Base-by-base conservation (phyloP, 2,329 filamentous ascomycete species). In the Aspergillus sp. region DNA sequence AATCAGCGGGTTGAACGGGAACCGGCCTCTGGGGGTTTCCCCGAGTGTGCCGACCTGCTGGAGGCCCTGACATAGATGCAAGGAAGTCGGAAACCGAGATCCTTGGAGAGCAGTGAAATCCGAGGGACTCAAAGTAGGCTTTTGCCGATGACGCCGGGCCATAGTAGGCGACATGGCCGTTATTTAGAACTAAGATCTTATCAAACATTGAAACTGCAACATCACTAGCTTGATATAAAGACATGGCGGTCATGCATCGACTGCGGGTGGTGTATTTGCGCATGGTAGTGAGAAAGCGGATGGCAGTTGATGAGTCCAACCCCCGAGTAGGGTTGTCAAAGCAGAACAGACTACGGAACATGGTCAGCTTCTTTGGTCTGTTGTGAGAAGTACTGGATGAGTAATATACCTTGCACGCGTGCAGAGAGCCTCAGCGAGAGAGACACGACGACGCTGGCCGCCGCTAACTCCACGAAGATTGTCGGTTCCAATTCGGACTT, bases 401-500 rank as follows among this genome's bases (percentile, higher is more conserved):
- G 23, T 47, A 19, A 21, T 10, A 2, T 45, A 54, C 57, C 48
- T 25, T 19, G 87, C 88, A 59, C 86, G 87, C 13, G 88, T 90
- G 52, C 90, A 82, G 83, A 92, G 89, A 77, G 90, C 90, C 74
- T 93, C 91, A 1, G 89, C 89, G 60, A 93, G 92, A 15, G 87
- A 89, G 4, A 92, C 89, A 66, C 89, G 86, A 78, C 91, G 91
- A 55, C 89, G 81, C 76, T 92, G 90, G 61, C 88, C 90, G 62
- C 89, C 91, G 49, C 87, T 91, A 1, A 94, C 83, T 73, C 91
- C 91, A 55, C 90, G 87, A n/a, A 93, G 83, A 63, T 92, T 91
- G 0, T 86, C 84, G 63, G 92, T 88, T 13, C 92, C 92, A n/a
- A 96, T 91, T 78, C 94, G 95, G 41, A 88, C 89, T 69, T 93